Conservation (phyloP, 331 rosid genomes). For the Pyrus hybrid region DNA sequence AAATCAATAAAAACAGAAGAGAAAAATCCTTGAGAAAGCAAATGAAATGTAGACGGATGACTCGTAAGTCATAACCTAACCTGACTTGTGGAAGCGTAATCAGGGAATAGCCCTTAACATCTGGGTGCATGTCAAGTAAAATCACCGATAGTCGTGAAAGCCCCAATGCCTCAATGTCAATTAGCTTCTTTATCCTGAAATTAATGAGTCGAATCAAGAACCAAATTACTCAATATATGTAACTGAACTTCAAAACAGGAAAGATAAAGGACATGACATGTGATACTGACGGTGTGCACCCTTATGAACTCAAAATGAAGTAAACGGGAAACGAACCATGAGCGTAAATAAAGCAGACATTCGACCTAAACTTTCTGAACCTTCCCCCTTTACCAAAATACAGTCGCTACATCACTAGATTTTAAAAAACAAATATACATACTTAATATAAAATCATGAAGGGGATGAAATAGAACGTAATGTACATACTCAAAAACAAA, state of each 20-base stretch:
- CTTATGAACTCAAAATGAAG: neutral
- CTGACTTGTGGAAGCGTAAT: conserved; percentile 96
- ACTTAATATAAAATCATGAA: neutral
- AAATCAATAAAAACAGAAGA: neutral
- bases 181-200: conserved; percentile 77
- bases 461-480: neutral
- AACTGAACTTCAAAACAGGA: neutral
- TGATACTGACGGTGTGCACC: conserved; percentile 3
- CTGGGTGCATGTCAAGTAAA: conserved; percentile 63
- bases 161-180: conserved; percentile 73
- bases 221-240: neutral
- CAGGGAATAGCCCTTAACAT: conserved; percentile 84
- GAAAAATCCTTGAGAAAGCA: neutral
- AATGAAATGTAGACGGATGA: neutral
- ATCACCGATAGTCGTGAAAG: conserved; percentile 68
- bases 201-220: neutral
- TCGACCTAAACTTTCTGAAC: neutral
- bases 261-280: neutral
- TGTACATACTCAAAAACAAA: neutral
- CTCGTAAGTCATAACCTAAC: conserved; percentile 22
- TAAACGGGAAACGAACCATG: neutral
- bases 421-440: too few species aligned
- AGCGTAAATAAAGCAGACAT: neutral
- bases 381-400: too few species aligned
- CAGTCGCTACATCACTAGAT: too few species aligned